A percentile compares a stretch with the other conserved stretches of the same genome.
phyloP scores from a whole-genome alignment of 2,329 filamentous ascomycete genomes.

The Zarea fungicola region DNA sequence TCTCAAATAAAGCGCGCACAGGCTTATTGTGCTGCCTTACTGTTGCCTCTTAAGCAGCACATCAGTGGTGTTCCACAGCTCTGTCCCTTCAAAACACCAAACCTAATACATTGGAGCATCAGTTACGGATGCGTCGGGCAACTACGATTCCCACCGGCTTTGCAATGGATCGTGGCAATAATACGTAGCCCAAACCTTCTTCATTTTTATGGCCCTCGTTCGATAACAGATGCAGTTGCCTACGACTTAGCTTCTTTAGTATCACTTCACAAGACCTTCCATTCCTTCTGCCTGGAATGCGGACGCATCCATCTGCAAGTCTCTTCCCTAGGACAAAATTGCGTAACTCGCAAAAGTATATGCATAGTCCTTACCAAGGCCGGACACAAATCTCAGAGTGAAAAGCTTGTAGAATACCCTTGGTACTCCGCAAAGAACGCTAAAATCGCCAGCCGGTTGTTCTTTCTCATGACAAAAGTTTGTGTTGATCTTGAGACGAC shows the following conservation, averaged over 20 bases:
- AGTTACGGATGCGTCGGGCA: slow-evolving; percentile 3
- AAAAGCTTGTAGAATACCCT: background rate
- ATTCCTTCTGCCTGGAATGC: slow-evolving; percentile 9
- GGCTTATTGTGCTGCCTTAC: background rate
- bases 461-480: background rate
- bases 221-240: background rate
- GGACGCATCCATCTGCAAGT: no score
- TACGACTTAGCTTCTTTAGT: background rate
- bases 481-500: no score
- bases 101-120: slow-evolving; percentile 9
- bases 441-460: background rate
- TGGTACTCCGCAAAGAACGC: background rate
- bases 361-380: background rate
- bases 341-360: background rate
- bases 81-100: background rate
- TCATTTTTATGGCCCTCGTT: background rate
- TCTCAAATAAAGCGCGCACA: no score
- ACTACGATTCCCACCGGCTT: background rate
- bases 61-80: no score
- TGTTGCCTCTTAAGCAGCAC: no score
- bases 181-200: background rate
- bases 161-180: background rate
- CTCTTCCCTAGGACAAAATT: no score
- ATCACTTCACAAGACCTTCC: background rate
- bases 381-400: background rate